phyloP scores from a whole-genome alignment of 1,284 basidiomycete species.

The Tylopilus orsonianus region DNA sequence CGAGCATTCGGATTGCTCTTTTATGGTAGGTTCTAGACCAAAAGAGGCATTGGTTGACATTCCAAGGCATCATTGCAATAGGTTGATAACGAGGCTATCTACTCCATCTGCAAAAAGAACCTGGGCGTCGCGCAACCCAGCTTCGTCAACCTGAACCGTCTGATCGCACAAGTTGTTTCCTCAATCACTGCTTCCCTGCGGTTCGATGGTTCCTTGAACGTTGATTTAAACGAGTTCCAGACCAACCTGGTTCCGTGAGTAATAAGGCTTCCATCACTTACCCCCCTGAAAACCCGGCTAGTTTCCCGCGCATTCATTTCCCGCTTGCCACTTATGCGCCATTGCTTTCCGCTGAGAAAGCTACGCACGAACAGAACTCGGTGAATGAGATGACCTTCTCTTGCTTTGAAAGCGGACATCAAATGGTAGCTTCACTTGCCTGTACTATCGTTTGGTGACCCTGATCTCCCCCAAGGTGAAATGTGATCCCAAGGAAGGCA shows the following conservation, averaged over 20 bases:
- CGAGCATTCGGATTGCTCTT: slow-evolving; percentile 99
- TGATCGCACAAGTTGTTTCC: slow-evolving; percentile 98
- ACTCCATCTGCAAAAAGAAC: slow-evolving; percentile 98
- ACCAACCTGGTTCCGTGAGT: slow-evolving; percentile 94
- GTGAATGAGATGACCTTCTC: slow-evolving; percentile 98
- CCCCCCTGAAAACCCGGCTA: slow-evolving; percentile 31
- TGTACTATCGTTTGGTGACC: slow-evolving; percentile 7
- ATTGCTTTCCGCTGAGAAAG: slow-evolving; percentile 85
- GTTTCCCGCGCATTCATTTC: slow-evolving; percentile 98
- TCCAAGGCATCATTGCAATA: slow-evolving; percentile 29
- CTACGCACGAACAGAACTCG: slow-evolving; percentile 95
- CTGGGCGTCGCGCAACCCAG: slow-evolving; percentile 86
- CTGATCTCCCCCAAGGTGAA: slow-evolving; percentile 55
- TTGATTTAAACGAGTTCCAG: slow-evolving; percentile 99
- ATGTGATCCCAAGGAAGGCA: slow-evolving; percentile 93
- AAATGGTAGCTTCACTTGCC: slow-evolving; percentile 70
- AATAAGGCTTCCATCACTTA: background rate
- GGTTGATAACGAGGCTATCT: slow-evolving; percentile 98
- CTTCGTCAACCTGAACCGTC: slow-evolving; percentile 93
- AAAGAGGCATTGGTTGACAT: background rate
- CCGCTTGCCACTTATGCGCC: slow-evolving; percentile 96
- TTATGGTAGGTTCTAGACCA: slow-evolving; percentile 66
- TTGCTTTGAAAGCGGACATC: slow-evolving; percentile 97
- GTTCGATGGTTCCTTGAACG: slow-evolving; percentile 97
- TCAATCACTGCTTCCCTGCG: slow-evolving; percentile 96